Evolutionary conservation across 805 yeast genomes (phyloP), one percentile per base, ranked within the genome.

Genomic region (Teunomyces kruisii): DNA sequence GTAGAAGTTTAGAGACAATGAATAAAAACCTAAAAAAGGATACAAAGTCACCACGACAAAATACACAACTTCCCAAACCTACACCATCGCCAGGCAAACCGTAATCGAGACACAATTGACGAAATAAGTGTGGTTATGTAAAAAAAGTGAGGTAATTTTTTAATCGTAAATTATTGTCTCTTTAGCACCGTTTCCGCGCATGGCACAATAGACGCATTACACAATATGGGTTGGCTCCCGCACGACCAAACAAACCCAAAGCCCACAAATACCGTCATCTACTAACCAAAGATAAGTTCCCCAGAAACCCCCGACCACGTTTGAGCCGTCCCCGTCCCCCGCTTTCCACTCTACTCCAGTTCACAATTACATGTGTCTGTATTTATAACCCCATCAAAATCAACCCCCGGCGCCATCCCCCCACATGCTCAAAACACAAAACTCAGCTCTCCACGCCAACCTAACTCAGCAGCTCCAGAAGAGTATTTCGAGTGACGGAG

Each of bases 401-500:
- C 13, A 26, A 15, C 22, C 9, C 14, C 24, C n/a, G n/a, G n/a
- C n/a, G 22, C 22, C 22, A 15, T 10, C 17, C 7, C 24, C 9
- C 15, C 27, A 43, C 39, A 51, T 48, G 51, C 46, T 48, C 9
- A 51, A 51, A 36, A 46, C 54, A 5, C 54, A 49, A 40, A 45
- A 47, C n/a, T 31, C 51, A 3, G 32, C 49, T 10, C 47, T 51
- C 9, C 55, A 51, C 17, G 47, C 48, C 5, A 45, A 39, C 15
- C 27, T 49, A 27, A 19, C 49, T 12, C 51, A 46, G 29, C 54
- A 51, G 43, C 46, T 47, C 24, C 38, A 28, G 17, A 30, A 40
- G 10, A 45, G 48, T 36, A 12, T 45, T 14, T 42, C 48, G 33
- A 47, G 55, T 16, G 61, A 58, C 15, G 57, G 54, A 1, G 46